Base-by-base conservation (phyloP, 1,139 yeast species). In the Protomyces arabidopsidicola region DNA sequence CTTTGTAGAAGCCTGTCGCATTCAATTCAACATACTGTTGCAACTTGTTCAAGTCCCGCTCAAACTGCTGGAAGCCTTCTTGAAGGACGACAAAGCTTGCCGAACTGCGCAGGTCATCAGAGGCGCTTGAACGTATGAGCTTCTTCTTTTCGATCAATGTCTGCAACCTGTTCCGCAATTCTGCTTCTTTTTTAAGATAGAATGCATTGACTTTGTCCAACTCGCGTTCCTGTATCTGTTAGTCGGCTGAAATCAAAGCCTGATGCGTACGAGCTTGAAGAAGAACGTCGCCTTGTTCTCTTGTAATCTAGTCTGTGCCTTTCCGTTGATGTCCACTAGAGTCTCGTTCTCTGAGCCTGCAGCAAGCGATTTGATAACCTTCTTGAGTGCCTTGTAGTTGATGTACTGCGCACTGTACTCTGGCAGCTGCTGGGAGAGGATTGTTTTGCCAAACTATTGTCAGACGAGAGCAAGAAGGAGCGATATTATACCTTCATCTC, bases 1-100 rank as follows among this genome's bases (percentile, higher is more conserved):
- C 98, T 75, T 93, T 93, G 36, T 95, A 86, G 75, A 93, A 93
- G 18, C 98, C 98, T 0, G 96, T 90, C 71, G 93, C 97, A 73
- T 93, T 93, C 67, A 93, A 79, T 73, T 91, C 97, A 53, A 93
- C 90, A 75, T 89, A 93, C 74, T 91, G 97, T 72, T 53, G 60
- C 39, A 53, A 27, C 65, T 96, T 81, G 68, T 88, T 86, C 68
- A 93, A 78, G 74, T 93, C 98, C 69, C 91, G 88, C 63, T 95
- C 87, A 70, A 89, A 89, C 71, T 95, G 86, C 73, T 87, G 89
- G 74, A 91, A 88, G 36, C 93, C 95, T 71, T 90, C 97, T 72
- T 89, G 89, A 60, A 93, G 77, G 0, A 87, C 81, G 55, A 84
- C 79, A 69, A 83, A 85, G 2, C 86, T 80, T 38, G 85, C 83